phyloP scores from a whole-genome alignment of 1,284 basidiomycete species.

The Tausonia pullulans region DNA sequence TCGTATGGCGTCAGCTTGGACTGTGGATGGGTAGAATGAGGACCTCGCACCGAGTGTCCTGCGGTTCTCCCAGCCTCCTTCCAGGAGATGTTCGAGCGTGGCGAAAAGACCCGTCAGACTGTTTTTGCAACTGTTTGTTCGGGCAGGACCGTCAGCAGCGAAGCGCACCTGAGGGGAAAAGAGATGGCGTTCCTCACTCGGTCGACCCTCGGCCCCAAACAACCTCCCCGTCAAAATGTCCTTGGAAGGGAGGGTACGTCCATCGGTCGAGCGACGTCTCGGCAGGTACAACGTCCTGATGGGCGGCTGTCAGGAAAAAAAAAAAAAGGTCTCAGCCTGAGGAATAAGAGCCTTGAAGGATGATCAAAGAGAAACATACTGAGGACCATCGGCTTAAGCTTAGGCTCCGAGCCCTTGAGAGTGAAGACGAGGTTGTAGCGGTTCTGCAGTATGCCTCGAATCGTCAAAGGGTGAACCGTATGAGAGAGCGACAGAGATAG shows the following conservation, averaged over 20 bases:
- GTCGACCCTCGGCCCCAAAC: slow-evolving; percentile 3
- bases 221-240: neutral
- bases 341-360: neutral
- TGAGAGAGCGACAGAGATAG: neutral
- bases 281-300: slow-evolving; percentile 15
- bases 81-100: slow-evolving; percentile 39
- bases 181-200: neutral
- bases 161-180: neutral
- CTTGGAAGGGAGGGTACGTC: slow-evolving; percentile 15
- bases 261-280: slow-evolving; percentile 15
- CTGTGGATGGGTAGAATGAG: no score
- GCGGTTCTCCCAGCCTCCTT: slow-evolving; percentile 35
- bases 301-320: neutral
- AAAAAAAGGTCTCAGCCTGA: neutral
- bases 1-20: no score
- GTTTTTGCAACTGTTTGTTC: slow-evolving; percentile 7
- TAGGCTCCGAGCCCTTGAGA: neutral
- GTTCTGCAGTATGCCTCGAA: neutral
- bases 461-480: neutral
- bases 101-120: slow-evolving; percentile 36
- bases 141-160: neutral
- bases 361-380: neutral
- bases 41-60: slow-evolving; percentile 20
- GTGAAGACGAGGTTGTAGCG: slow-evolving; percentile 14
- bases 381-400: slow-evolving; percentile 16